These are phyloP conservation scores for Lunasporangiospora selenospora DNA, from an alignment of 192 early-diverging fungal species.

Conservation along the genomic window DNA sequence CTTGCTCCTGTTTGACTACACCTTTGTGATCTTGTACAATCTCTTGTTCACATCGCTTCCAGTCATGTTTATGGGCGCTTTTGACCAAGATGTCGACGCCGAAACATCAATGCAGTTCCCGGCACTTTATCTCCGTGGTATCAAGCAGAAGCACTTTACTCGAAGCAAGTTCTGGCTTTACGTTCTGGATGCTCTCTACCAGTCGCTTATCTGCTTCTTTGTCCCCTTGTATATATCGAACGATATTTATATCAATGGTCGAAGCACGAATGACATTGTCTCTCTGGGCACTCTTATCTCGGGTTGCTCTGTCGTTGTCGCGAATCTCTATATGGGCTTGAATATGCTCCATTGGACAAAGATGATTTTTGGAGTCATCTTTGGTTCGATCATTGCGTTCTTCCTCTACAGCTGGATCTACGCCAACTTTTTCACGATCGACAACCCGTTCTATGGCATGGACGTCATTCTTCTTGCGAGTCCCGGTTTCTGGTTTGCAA, in stretches of 20 bases:
- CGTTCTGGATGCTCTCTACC: slow-evolving; percentile 67
- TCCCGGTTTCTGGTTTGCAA: slow-evolving; percentile 72
- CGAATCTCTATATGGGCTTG: slow-evolving; percentile 81
- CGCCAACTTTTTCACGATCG: slow-evolving; percentile 46
- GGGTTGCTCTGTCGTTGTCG: slow-evolving; percentile 72
- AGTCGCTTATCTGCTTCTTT: slow-evolving; percentile 66
- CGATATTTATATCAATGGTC: slow-evolving; percentile 55
- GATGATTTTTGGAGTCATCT: slow-evolving; percentile 63
- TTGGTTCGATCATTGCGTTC: slow-evolving; percentile 46
- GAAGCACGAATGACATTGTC: slow-evolving; percentile 65
- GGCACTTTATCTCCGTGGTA: slow-evolving; percentile 75
- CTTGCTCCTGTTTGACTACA: slow-evolving; percentile 76
- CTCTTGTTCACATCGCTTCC: slow-evolving; percentile 80
- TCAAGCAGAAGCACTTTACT: slow-evolving; percentile 66
- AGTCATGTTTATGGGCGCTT: slow-evolving; percentile 67
- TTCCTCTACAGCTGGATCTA: slow-evolving; percentile 51
- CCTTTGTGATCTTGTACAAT: slow-evolving; percentile 82
- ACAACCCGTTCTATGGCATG: slow-evolving; percentile 61
- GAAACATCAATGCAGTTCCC: slow-evolving; percentile 66
- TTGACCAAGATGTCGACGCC: slow-evolving; percentile 77
- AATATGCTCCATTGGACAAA: slow-evolving; percentile 81
- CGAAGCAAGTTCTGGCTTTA: slow-evolving; percentile 65
- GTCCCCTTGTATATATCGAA: slow-evolving; percentile 49
- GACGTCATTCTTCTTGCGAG: slow-evolving; percentile 64
- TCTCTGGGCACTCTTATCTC: slow-evolving; percentile 78